Evolutionary conservation across 1,284 basidiomycete genomes (phyloP), one percentile per base, ranked within the genome.

Genomic region (Boletus austroedulis): DNA sequence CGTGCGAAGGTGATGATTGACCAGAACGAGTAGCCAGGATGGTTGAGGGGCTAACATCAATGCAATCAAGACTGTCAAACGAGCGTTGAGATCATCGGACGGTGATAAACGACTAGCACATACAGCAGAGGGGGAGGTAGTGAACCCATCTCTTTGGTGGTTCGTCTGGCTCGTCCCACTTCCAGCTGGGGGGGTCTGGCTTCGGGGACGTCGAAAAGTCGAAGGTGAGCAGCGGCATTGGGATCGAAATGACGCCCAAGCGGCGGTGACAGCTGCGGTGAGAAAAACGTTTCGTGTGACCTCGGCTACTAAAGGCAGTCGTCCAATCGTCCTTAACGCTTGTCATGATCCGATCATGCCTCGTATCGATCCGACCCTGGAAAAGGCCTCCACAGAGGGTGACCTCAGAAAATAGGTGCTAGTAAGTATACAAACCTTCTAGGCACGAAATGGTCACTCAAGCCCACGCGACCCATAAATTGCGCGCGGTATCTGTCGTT

Each of bases 41-140:
- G 89, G 89, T 48, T 90, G 89, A 9, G 89, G 89, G 19, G 82
- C 80, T 9, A 90, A 67, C 55, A 91, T 80, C 50, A 90, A 70
- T 29, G 80, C 50, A 21, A 90, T 66, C 15, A 83, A 80, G 24
- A 77, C 89, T 89, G 65, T 45, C 54, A 5, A 52, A 53, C n/a
- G 2, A 51, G 51, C 21, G 47, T 45, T 64, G 56, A 58, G 55
- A 47, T 52, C 56, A 15, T 52, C 40, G 4, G 53, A 53, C 43
- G n/a, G 34, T 21, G 24, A 29, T 12, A 44, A 28, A 29, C 24
- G 43, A 8, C 41, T 17, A 24, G 41, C 32, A 72, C 82, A 64
- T 65, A 85, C 85, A 66, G 60, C 71, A 78, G 12, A 87, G 76
- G 17, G 85, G 86, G 28, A 84, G 57, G 65, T 82, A 82, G 64